phyloP scores from a whole-genome alignment of 2,329 filamentous ascomycete genomes.

The Colletotrichum godetiae region DNA sequence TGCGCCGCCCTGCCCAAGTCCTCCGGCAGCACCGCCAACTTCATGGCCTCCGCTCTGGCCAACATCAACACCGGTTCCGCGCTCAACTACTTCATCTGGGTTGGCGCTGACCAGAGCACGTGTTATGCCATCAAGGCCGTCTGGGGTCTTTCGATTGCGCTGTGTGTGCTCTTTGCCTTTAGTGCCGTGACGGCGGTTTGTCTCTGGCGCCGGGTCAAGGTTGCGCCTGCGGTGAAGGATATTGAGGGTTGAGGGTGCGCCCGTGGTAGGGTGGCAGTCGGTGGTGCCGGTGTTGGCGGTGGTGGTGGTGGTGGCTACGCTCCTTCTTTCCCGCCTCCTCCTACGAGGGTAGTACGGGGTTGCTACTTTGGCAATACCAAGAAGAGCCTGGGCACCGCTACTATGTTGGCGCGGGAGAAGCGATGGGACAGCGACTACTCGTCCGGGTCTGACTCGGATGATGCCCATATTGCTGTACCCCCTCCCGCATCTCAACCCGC shows the following conservation, averaged over 20 bases:
- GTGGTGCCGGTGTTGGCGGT: too few relatives aligned
- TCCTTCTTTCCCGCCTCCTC: conserved; percentile 21
- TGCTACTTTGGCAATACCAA: conserved; percentile 31
- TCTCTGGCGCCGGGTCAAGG: conserved; percentile 71
- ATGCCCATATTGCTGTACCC: conserved; percentile 31
- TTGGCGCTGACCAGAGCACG: conserved; percentile 66
- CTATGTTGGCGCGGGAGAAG: conserved; percentile 48
- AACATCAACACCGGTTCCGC: conserved; percentile 50
- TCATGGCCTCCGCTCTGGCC: conserved; percentile 56
- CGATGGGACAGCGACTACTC: conserved; percentile 47
- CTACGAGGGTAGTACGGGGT: background rate
- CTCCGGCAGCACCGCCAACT: conserved; percentile 52
- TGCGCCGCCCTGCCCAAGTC: conserved; percentile 67
- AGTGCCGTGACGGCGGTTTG: conserved; percentile 68
- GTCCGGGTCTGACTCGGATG: conserved; percentile 44
- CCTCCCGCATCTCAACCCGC: conserved; percentile 33
- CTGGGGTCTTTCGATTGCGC: conserved; percentile 86
- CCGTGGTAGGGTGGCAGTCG: conserved; percentile 50
- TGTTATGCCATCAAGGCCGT: conserved; percentile 89
- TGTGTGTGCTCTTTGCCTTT: conserved; percentile 78
- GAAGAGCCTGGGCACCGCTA: conserved; percentile 49
- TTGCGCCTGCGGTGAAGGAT: conserved; percentile 55
- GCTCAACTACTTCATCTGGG: conserved; percentile 58
- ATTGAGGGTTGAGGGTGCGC: conserved; percentile 61
- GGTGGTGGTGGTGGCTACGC: background rate